phyloP scores from a whole-genome alignment of 1,284 basidiomycete genomes.

The Ceratobasidium sp. region DNA sequence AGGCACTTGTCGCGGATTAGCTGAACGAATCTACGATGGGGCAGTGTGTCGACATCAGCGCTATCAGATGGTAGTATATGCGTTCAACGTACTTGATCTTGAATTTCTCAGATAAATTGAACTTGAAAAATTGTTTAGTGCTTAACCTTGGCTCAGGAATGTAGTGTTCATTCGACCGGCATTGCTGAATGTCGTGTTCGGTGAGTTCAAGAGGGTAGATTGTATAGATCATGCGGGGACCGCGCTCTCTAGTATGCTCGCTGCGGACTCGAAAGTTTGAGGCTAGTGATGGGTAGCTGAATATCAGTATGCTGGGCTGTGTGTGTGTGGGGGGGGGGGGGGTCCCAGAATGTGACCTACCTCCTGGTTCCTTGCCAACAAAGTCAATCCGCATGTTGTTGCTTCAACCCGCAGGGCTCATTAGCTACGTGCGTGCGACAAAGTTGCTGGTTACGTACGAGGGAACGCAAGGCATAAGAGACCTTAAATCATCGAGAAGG shows the following conservation, averaged over 20 bases:
- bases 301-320: not conserved
- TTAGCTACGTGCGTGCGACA: no score
- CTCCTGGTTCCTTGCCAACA: not conserved
- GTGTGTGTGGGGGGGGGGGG: no score
- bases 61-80: no score
- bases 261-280: slow-evolving; percentile 6
- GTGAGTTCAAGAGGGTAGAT: slow-evolving; percentile 37
- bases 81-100: slow-evolving; percentile 1
- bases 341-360: not conserved
- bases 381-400: not conserved
- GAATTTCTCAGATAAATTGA: not conserved
- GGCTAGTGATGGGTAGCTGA: not conserved
- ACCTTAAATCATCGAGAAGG: not conserved
- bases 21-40: slow-evolving; percentile 4
- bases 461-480: not conserved
- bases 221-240: not conserved
- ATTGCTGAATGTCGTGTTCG: slow-evolving; percentile 34
- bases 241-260: not conserved
- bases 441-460: no score
- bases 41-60: no score
- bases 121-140: slow-evolving; percentile 5
- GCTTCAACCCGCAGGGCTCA: not conserved
- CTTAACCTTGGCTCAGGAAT: slow-evolving; percentile 9
- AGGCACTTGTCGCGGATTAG: slow-evolving; percentile 26
- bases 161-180: slow-evolving; percentile 21